phyloP scores from a whole-genome alignment of 495 filamentous ascomycete species.

The Xylaria scruposa region DNA sequence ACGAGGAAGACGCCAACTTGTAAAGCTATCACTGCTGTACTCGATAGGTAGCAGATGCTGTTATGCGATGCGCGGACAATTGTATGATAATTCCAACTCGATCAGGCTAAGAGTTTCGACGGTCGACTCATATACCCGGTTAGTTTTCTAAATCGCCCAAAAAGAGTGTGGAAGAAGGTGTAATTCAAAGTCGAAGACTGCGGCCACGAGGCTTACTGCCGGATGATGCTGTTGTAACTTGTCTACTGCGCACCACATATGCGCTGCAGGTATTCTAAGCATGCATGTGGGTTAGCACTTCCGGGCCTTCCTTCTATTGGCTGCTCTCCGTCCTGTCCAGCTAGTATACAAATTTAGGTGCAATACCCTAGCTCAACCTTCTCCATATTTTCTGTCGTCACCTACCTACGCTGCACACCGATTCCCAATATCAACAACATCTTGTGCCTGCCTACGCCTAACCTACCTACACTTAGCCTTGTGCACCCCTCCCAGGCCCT shows the following conservation, averaged over 20 bases:
- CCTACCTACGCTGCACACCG: conserved; percentile 1
- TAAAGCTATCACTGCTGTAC: neutral
- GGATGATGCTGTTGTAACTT: neutral
- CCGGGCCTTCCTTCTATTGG: neutral
- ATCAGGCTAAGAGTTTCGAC: neutral
- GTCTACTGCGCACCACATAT: neutral
- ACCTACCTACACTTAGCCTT: neutral
- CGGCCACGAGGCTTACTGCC: neutral
- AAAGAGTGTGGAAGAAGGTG: neutral
- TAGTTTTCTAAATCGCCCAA: neutral
- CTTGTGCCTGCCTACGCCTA: neutral
- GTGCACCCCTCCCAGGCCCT: neutral
- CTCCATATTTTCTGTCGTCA: neutral
- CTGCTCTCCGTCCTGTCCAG: neutral
- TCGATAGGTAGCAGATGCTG: neutral
- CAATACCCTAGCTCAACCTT: too few relatives aligned
- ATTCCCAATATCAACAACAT: conserved; percentile 9
- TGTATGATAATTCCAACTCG: neutral
- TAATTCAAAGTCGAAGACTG: neutral
- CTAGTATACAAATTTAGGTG: neutral
- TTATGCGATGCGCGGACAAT: neutral
- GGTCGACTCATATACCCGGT: neutral
- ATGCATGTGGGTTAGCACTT: neutral
- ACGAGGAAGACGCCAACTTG: neutral
- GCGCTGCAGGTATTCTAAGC: neutral